Evolutionary conservation across 805 yeast genomes (phyloP), one percentile per base, ranked within the genome.

Genomic region (Lipomyces lipofer): DNA sequence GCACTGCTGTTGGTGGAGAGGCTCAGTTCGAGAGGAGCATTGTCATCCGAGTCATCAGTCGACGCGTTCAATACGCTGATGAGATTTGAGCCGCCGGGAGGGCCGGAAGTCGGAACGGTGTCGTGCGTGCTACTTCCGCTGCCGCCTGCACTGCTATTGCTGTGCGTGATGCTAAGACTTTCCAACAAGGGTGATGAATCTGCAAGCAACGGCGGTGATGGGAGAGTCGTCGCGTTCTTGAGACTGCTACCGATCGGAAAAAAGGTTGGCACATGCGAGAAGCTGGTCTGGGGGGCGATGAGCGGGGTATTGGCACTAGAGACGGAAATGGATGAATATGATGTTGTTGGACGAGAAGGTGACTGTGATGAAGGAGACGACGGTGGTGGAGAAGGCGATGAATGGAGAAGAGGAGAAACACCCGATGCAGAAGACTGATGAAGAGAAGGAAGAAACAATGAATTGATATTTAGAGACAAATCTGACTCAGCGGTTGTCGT

Each of bases 11-110:
- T 40, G 15, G 35, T 29, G 9, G 51, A 38, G 13, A 21, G 27
- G 9, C 17, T 9, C 28, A 47, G 27, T 13, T 27, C 44, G 17
- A 32, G 17, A 10, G n/a, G 27, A 4, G n/a, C 48, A 6, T 28
- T 28, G 17, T 49, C 52, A 13, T 49, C 52, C 13, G 50, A 22
- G 22, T 49, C 43, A 22, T 49, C 51, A n/a, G 36, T 17, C 4
- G 43, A 4, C 7, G 44, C 35, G 30, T 52, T 52, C 15, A 52
- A 38, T 5, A 52, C 56, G 10, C 43, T 43, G 9, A 52, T 28
- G 42, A 52, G 38, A 19, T 32, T 47, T 4, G 56, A 52, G 19
- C 51, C 48, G 10, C 46, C 47, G 12, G 44, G 44, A 8, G 36
- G 40, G 8, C 21, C 15, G 8, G 42, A n/a, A 7, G 17, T 15